These are phyloP conservation scores for Caloboletus firmus DNA, from an alignment of 1,284 basidiomycete species.

Conservation along the genomic window DNA sequence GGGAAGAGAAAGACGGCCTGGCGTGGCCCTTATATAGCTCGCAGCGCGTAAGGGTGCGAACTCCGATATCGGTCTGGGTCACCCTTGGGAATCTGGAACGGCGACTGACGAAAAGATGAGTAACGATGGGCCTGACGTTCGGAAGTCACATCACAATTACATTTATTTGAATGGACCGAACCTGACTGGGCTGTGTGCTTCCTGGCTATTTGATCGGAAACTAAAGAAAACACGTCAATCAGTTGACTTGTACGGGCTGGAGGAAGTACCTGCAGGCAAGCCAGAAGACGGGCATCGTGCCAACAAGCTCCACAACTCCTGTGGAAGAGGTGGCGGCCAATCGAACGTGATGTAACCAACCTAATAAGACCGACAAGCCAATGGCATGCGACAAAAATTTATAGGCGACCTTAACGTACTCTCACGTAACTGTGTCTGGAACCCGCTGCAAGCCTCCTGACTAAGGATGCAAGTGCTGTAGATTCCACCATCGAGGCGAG, in stretches of 20 bases:
- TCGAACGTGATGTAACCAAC: neutral
- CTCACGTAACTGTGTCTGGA: conserved; percentile 7
- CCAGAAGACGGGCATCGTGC: conserved; percentile 4
- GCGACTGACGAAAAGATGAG: neutral
- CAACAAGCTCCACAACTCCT: neutral
- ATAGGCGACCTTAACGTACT: conserved; percentile 12
- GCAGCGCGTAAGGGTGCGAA: neutral
- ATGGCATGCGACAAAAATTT: too few relatives aligned
- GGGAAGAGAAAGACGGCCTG: neutral
- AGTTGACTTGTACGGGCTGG: neutral
- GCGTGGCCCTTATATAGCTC: conserved; percentile 19
- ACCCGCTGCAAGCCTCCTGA: neutral
- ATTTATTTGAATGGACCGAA: conserved; percentile 5
- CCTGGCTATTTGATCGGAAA: neutral
- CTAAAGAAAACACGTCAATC: conserved; percentile 9
- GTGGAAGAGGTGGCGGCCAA: neutral
- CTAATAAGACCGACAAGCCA: neutral
- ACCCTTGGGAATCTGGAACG: too few relatives aligned
- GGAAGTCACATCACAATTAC: neutral
- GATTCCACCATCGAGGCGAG: neutral
- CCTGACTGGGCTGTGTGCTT: neutral
- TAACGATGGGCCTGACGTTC: neutral
- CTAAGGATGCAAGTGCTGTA: neutral
- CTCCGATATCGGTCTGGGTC: neutral
- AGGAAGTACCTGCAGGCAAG: neutral